phyloP scores from a whole-genome alignment of 768 basidiomycete species.

The Tulasnella sp. region DNA sequence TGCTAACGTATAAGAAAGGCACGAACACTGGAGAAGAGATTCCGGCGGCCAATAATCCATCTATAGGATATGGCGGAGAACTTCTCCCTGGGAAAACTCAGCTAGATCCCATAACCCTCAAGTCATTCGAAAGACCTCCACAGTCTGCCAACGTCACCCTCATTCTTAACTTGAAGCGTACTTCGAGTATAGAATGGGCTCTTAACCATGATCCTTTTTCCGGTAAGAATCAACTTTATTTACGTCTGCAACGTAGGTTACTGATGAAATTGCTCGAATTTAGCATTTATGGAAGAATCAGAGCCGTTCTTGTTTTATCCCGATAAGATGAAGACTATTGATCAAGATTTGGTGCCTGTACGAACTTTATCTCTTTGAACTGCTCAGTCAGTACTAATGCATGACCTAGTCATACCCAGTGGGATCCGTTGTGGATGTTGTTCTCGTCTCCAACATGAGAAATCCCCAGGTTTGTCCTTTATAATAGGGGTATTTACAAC shows the following conservation, averaged over 20 bases:
- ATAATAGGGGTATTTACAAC: neutral
- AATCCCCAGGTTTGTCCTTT: neutral
- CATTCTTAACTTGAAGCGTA: neutral
- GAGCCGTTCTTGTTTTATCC: slow-evolving; percentile 1
- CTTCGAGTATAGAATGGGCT: neutral
- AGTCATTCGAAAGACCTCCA: neutral
- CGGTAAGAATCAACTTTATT: neutral
- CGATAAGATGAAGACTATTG: neutral
- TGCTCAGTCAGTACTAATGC: too few species aligned
- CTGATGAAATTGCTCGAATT: too few species aligned
- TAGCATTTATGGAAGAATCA: neutral
- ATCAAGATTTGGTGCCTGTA: neutral
- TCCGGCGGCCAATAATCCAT: neutral
- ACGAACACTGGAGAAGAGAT: too few species aligned
- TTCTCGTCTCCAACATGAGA: neutral
- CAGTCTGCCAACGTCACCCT: neutral
- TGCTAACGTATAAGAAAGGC: slow-evolving; percentile 3
- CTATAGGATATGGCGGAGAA: slow-evolving; percentile 2
- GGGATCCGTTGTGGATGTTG: slow-evolving; percentile 1
- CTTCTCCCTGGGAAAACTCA: neutral
- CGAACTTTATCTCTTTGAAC: too few species aligned
- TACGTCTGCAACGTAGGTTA: too few species aligned
- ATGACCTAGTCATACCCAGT: neutral
- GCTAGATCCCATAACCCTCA: slow-evolving; percentile 5
- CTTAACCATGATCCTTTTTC: slow-evolving; percentile 1